These are phyloP conservation scores for Alternaria triticimaculans DNA, from an alignment of 2,329 filamentous ascomycete species.

Conservation along the genomic window DNA sequence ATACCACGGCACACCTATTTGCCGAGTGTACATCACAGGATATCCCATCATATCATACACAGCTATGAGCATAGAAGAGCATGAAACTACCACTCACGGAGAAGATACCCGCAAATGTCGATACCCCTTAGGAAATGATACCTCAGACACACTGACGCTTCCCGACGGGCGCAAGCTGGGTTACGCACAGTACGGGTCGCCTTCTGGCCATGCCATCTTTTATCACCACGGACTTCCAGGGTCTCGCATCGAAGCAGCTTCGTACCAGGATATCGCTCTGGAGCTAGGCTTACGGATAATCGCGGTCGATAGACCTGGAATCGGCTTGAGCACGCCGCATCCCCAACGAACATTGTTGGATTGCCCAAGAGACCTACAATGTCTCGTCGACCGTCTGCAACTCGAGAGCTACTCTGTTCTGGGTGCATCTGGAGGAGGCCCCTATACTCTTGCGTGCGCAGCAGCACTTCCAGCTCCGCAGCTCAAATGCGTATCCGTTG, in stretches of 20 bases:
- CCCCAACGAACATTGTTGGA: slow-evolving; percentile 26
- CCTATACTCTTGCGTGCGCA: slow-evolving; percentile 42
- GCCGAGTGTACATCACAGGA: neutral
- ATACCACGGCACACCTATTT: neutral
- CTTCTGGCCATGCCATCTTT: slow-evolving; percentile 33
- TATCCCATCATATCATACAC: neutral
- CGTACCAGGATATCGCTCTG: slow-evolving; percentile 27
- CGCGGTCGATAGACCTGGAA: slow-evolving; percentile 34
- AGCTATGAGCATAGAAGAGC: neutral
- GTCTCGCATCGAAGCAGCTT: slow-evolving; percentile 37
- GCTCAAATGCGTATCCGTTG: slow-evolving; percentile 32
- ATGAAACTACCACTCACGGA: neutral
- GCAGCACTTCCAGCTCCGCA: slow-evolving; percentile 21
- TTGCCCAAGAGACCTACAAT: slow-evolving; percentile 33
- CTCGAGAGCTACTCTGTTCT: slow-evolving; percentile 32
- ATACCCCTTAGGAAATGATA: slow-evolving; percentile 32
- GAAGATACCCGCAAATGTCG: neutral
- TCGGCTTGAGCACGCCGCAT: slow-evolving; percentile 36
- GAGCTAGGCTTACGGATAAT: slow-evolving; percentile 37
- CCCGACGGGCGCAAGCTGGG: slow-evolving; percentile 47
- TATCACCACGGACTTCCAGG: slow-evolving; percentile 42
- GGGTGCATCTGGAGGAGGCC: slow-evolving; percentile 44
- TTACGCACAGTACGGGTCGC: slow-evolving; percentile 43
- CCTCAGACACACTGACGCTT: slow-evolving; percentile 39
- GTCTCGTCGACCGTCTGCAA: slow-evolving; percentile 26